Percentiles rank a stretch among this genome's conserved stretches.
Conservation (phyloP, 2,329 filamentous ascomycete genomes). For the Phialemoniopsis sp. region DNA sequence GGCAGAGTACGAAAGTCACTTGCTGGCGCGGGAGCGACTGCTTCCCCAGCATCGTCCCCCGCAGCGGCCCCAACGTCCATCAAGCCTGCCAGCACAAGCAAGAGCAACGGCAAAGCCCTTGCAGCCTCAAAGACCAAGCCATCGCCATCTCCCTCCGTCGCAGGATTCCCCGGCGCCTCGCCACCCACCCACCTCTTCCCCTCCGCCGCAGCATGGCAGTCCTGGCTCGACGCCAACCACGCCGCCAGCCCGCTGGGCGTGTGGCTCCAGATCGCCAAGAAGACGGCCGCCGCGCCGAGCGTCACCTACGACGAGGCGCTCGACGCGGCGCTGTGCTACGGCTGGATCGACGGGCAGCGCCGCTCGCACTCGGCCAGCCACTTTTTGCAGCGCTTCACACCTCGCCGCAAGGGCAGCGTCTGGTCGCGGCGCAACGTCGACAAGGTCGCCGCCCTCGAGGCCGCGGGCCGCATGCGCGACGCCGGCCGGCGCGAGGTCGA, state of each 20-base stretch:
- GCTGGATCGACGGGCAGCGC: constrained; percentile 60
- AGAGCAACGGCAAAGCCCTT: no score
- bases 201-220: constrained; percentile 1
- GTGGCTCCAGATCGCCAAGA: constrained; percentile 3
- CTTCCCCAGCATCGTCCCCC: no score
- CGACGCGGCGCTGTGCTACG: constrained; percentile 53
- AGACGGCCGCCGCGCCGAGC: not conserved
- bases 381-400: constrained; percentile 55
- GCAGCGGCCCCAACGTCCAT: no score
- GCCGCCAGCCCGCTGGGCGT: not conserved
- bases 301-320: constrained; percentile 35
- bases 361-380: constrained; percentile 35
- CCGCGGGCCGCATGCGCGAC: constrained; percentile 41
- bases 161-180: constrained; percentile 1
- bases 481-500: constrained; percentile 46
- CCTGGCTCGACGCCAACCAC: constrained; percentile 4
- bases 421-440: constrained; percentile 59
- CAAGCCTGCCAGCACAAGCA: no score
- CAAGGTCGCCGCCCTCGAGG: constrained; percentile 39
- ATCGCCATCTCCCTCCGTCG: no score
- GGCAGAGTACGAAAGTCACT: no score
- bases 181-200: constrained; percentile 1
- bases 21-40: no score
- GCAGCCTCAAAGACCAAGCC: no score
- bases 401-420: constrained; percentile 46